Base-by-base conservation (phyloP, 1,284 basidiomycete species). In the Sanghuangporus weigelae region DNA sequence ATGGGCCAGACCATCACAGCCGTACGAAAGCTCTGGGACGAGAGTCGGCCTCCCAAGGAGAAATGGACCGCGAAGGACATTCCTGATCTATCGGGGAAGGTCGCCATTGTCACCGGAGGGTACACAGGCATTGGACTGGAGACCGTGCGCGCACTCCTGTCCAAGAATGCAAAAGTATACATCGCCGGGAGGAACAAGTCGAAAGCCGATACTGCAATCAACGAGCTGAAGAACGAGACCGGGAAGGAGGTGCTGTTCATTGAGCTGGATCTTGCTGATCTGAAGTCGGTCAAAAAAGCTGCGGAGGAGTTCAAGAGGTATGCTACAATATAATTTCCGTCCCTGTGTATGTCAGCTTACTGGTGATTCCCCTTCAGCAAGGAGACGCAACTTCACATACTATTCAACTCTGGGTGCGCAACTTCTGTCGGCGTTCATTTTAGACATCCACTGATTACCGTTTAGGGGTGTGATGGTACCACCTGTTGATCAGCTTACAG, bases 391-490 rank as follows among this genome's bases (percentile, higher is more conserved):
- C 61, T 66, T 2, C 57, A 66, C 39, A 44, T 66, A 0, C 51
- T 66, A 26, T 66, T 66, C 67, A 71, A 73, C 55, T 75, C 73
- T 50, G 83, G 74, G 78, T 78, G 58, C 61, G 75, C 70, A 8
- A 42, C 11, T n/a, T 69, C 12, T 68, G 69, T 31, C 59, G 71
- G 21, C 62, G 51, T 26, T 63, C 69, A 38, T 56, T 2, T 36
- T 7, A 7, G 4, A 35, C 36, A 46, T 26, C 10, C 2, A 26
- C 35, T 16, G 8, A 48, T 51, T 57, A 31, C 12, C n/a, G 7
- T 21, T 21, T 51, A 86, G 84, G 1, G 87, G 86, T 3, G 77
- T 90, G 7, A 84, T 87, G 83, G 68, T 72, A 0, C 74, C 77
- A 3, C 79, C 82, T 0, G 66, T 77, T 6, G 77, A 80, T 5